Evolutionary conservation across 2,329 filamentous ascomycete species (phyloP).

Genomic region (Cladosporium halotolerans): DNA sequence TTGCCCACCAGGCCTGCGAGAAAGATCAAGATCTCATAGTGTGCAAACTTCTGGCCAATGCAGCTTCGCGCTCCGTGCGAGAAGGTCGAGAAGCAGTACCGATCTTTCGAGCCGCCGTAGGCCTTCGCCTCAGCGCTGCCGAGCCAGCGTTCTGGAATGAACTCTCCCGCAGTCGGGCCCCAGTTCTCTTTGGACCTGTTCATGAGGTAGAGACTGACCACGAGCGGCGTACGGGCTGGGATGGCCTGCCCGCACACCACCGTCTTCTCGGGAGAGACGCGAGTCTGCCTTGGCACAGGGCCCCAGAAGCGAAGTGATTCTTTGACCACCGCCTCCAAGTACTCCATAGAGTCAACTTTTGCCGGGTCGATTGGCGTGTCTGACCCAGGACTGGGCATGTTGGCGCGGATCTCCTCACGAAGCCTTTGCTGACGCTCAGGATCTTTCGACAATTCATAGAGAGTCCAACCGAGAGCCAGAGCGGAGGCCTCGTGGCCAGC

Average conservation of each 20-base stretch:
- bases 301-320: slow-evolving; percentile 42
- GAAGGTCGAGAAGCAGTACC: slow-evolving; percentile 21
- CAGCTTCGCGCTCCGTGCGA: slow-evolving; percentile 65
- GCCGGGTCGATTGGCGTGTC: slow-evolving; percentile 25
- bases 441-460: slow-evolving; percentile 61
- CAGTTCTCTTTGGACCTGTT: slow-evolving; percentile 39
- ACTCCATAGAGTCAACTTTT: slow-evolving; percentile 49
- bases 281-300: slow-evolving; percentile 43
- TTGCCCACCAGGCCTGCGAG: slow-evolving; percentile 4
- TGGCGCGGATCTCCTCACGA: slow-evolving; percentile 57
- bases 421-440: slow-evolving; percentile 60
- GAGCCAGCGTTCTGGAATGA: slow-evolving; percentile 43
- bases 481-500: slow-evolving; percentile 69
- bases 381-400: slow-evolving; percentile 20
- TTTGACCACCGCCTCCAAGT: slow-evolving; percentile 43
- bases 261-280: slow-evolving; percentile 38
- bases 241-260: slow-evolving; percentile 35
- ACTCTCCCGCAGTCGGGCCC: slow-evolving; percentile 37
- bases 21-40: slow-evolving; percentile 9
- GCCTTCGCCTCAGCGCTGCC: slow-evolving; percentile 54
- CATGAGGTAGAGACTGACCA: slow-evolving; percentile 38
- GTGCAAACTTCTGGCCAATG: slow-evolving; percentile 71
- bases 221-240: slow-evolving; percentile 34
- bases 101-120: slow-evolving; percentile 67
- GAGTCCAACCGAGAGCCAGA: slow-evolving; percentile 64